Conservation (phyloP, 2,329 filamentous ascomycete species). For the Alternaria angustiovoidea region DNA sequence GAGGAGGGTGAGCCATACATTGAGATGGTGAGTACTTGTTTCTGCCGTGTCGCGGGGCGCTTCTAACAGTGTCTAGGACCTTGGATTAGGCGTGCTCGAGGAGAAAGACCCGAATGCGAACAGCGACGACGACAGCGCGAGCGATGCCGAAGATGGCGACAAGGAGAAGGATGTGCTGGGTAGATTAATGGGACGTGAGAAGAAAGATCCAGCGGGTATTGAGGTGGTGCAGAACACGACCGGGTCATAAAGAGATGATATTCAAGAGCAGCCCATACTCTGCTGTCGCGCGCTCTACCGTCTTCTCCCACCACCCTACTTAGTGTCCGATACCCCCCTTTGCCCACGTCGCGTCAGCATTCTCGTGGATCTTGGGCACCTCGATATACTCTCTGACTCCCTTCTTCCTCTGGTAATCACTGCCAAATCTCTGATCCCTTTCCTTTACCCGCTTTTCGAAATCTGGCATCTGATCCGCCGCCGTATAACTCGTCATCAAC, state of each 20-base stretch:
- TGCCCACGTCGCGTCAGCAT: conserved; percentile 61
- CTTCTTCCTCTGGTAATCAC: conserved; percentile 61
- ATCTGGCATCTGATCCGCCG: conserved; percentile 57
- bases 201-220: conserved; percentile 31
- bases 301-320: background rate
- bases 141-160: conserved; percentile 25
- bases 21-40: conserved; percentile 48
- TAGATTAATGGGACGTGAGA: conserved; percentile 49
- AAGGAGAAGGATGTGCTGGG: conserved; percentile 45
- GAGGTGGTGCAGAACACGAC: conserved; percentile 40
- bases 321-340: conserved; percentile 29
- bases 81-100: conserved; percentile 58
- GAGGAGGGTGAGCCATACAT: conserved; percentile 48
- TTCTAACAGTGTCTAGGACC: conserved; percentile 39
- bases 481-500: conserved; percentile 70
- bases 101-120: conserved; percentile 43
- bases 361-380: conserved; percentile 56
- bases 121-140: conserved; percentile 31
- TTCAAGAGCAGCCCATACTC: background rate
- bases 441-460: conserved; percentile 58
- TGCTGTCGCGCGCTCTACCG: background rate
- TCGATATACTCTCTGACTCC: conserved; percentile 63
- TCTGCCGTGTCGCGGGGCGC: background rate
- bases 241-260: conserved; percentile 18
- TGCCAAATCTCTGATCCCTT: conserved; percentile 63